Evolutionary conservation across 768 basidiomycete species (phyloP).

Genomic region (Rossbeevera mucosa): DNA sequence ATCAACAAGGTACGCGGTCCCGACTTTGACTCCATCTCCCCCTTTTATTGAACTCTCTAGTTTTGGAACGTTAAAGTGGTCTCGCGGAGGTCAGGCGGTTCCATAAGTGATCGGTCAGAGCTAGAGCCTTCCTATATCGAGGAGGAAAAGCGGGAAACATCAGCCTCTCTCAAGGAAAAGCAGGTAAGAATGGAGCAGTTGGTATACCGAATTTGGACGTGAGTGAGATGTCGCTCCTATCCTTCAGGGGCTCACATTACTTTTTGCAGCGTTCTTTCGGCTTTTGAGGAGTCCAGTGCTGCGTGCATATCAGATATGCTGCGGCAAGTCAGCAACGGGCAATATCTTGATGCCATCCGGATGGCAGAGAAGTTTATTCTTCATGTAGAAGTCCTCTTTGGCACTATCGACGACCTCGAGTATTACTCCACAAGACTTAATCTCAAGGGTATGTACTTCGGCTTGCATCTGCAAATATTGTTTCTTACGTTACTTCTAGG

Average conservation of each 20-base stretch:
- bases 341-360: conserved; percentile 93
- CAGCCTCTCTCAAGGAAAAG: conserved; percentile 77
- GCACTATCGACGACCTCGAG: conserved; percentile 94
- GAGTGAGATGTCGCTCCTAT: conserved; percentile 29
- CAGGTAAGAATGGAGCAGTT: conserved; percentile 95
- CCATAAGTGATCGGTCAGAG: conserved; percentile 49
- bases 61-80: conserved; percentile 99
- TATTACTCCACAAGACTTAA: conserved; percentile 74
- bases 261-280: conserved; percentile 73
- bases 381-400: conserved; percentile 96
- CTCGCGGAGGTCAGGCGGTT: conserved; percentile 65
- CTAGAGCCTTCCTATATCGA: conserved; percentile 56
- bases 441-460: conserved; percentile 68
- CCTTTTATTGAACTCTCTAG: conserved; percentile 39
- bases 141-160: conserved; percentile 78
- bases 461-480: neutral
- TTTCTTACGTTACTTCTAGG: conserved; percentile 44
- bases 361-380: conserved; percentile 99
- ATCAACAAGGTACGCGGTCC: conserved; percentile 81
- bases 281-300: conserved; percentile 98
- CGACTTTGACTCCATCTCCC: neutral
- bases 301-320: conserved; percentile 99
- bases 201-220: conserved; percentile 99
- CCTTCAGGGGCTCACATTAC: conserved; percentile 6
- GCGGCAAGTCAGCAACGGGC: conserved; percentile 92